phyloP scores from a whole-genome alignment of 768 basidiomycete genomes.

The Podaxis carcinomalis region DNA sequence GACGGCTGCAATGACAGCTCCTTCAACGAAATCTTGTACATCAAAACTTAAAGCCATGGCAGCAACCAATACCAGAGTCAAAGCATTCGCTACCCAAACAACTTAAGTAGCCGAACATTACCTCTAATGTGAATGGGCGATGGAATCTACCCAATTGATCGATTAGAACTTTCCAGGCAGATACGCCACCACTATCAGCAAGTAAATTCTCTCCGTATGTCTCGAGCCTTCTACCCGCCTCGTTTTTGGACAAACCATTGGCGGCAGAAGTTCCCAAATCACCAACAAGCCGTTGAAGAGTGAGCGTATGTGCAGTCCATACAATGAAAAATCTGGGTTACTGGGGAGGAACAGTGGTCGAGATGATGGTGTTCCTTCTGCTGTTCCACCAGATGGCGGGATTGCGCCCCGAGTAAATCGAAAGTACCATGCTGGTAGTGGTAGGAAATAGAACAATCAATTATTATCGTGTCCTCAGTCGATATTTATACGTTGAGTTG shows the following conservation, averaged over 20 bases:
- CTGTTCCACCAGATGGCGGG: constrained; percentile 21
- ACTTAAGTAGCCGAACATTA: no score
- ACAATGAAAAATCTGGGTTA: constrained; percentile 26
- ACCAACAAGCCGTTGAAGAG: constrained; percentile 24
- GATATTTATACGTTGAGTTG: no score
- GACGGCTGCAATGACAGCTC: constrained; percentile 44
- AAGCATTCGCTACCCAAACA: constrained; percentile 31
- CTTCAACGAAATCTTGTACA: constrained; percentile 49
- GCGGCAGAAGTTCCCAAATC: constrained; percentile 27
- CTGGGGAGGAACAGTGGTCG: constrained; percentile 28
- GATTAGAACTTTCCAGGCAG: constrained; percentile 28
- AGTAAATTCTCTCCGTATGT: constrained; percentile 30
- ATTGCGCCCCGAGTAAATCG: neutral
- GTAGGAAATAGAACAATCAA: neutral
- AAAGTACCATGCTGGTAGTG: neutral
- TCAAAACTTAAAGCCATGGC: constrained; percentile 51
- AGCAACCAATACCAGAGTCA: constrained; percentile 30
- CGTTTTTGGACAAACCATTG: constrained; percentile 33
- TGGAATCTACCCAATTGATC: constrained; percentile 27
- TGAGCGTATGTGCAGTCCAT: constrained; percentile 28
- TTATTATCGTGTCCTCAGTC: no score
- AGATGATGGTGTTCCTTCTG: constrained; percentile 27
- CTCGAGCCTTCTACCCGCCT: constrained; percentile 28
- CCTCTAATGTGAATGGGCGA: no score
- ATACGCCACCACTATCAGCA: constrained; percentile 29